Conservation (phyloP, 83 land plant genomes). For the Picea abies region DNA sequence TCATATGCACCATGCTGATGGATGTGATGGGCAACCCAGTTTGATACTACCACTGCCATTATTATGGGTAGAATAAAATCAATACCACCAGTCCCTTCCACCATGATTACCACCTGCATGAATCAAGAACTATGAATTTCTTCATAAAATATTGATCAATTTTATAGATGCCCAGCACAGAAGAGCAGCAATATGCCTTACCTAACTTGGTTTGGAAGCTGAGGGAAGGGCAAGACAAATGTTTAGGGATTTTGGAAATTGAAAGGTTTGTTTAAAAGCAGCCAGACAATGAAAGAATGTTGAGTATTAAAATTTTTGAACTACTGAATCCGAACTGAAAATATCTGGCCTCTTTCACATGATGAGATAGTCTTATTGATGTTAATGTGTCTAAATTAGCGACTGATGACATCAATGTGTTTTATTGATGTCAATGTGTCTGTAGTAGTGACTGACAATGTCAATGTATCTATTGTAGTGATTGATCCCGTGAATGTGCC, state of each 20-base stretch:
- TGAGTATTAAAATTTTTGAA: background rate
- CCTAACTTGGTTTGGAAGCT: too few species aligned
- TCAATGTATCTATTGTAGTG: too few species aligned
- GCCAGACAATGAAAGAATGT: background rate
- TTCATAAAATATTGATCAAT: background rate
- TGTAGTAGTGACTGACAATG: too few species aligned
- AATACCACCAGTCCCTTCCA: constrained; percentile 53
- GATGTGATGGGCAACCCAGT: constrained; percentile 54
- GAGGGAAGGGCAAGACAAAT: too few species aligned
- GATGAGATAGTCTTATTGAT: background rate
- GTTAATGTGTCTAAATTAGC: background rate
- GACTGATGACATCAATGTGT: too few species aligned
- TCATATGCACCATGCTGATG: constrained; percentile 56
- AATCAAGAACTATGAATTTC: background rate
- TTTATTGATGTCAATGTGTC: too few species aligned
- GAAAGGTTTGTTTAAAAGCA: too few species aligned
- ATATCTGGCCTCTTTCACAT: background rate
- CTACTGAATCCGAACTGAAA: background rate
- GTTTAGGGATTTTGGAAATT: too few species aligned
- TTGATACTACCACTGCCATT: constrained; percentile 42
- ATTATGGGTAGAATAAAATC: constrained; percentile 48
- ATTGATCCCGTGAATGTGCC: background rate
- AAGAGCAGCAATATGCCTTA: background rate
- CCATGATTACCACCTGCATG: constrained; percentile 52
- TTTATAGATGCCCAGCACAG: background rate